phyloP scores from a whole-genome alignment of 192 early-diverging fungal species.

The Podila epicladia region DNA sequence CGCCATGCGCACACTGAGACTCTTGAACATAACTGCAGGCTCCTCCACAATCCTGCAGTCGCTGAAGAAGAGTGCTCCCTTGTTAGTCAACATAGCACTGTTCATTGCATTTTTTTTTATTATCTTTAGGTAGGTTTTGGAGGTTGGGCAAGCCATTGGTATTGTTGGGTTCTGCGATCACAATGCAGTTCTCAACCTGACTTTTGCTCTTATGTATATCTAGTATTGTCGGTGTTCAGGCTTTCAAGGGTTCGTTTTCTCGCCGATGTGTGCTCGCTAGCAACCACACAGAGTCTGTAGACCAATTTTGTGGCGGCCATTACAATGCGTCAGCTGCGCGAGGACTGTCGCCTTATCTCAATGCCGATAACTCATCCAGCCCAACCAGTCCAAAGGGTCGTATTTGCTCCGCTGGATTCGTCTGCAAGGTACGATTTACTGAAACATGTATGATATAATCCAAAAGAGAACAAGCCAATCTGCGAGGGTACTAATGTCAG shows the following conservation, averaged over 20 bases:
- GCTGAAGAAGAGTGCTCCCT: constrained; percentile 65
- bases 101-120: constrained; percentile 71
- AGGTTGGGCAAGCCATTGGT: background rate
- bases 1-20: constrained; percentile 58
- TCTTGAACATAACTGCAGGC: constrained; percentile 65
- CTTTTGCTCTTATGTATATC: background rate
- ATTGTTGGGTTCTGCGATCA: too few relatives aligned
- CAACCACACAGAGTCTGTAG: constrained; percentile 8
- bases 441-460: background rate
- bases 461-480: too few relatives aligned
- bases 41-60: constrained; percentile 63
- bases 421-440: constrained; percentile 51
- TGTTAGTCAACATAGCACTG: constrained; percentile 62
- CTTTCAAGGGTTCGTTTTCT: constrained; percentile 67
- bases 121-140: constrained; percentile 56
- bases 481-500: background rate
- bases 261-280: constrained; percentile 57
- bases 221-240: constrained; percentile 67
- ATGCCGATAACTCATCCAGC: background rate
- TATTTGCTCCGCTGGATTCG: constrained; percentile 55
- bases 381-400: constrained; percentile 58
- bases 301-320: constrained; percentile 51
- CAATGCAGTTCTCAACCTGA: background rate
- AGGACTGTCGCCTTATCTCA: constrained; percentile 10
- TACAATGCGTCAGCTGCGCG: constrained; percentile 2